Evolutionary conservation across 1,284 basidiomycete species (phyloP), one percentile per base, ranked within the genome.

Genomic region (Vanrija pseudolonga): DNA sequence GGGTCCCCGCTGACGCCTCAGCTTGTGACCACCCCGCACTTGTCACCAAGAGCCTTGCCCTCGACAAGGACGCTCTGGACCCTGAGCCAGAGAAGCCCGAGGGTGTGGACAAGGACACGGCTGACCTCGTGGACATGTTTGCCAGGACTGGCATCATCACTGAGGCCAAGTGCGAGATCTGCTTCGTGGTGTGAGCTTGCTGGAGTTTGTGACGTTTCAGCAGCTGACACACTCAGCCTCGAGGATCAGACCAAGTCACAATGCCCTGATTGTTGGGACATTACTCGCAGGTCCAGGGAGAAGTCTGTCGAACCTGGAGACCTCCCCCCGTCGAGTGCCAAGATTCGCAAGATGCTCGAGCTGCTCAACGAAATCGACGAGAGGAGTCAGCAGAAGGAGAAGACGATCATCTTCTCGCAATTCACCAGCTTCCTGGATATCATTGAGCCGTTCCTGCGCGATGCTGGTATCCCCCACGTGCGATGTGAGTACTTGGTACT

Each of bases 351-450:
- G 81, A 83, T 92, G 53, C 65, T 96, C 42, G 80, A 87, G 61
- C 75, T 97, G 8, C 77, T 98, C 36, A 67, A 77, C 12, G 80
- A 84, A 5, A 84, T 94, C 51, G 83, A 86, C 12, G 77, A 81
- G 36, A 78, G 84, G n/a, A 82, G 83, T 2, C 77, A 80, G 0
- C 78, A 81, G 6, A 77, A 79, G 54, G 79, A 96, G 71, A 98
- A 97, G 80, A 94, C 93, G 0, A 98, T 98, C 62, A 76, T 83
- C 12, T 83, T 82, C 56, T 79, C 77, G 1, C 80, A 80, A 67
- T 98, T 97, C 71, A 96, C 94, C 0, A 83, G 83, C 12, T 94
- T 97, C 85, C 78, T 98, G 53, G 85, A 94, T 72, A 70, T 97
- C 51, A 80, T 97, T 45, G 85, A 93, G 74, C 87, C 86, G 0